Percentiles rank a stretch among this genome's conserved stretches.
These are phyloP conservation scores for Trichoderma erinaceum DNA, from an alignment of 495 filamentous ascomycete genomes.

Conservation along the genomic window DNA sequence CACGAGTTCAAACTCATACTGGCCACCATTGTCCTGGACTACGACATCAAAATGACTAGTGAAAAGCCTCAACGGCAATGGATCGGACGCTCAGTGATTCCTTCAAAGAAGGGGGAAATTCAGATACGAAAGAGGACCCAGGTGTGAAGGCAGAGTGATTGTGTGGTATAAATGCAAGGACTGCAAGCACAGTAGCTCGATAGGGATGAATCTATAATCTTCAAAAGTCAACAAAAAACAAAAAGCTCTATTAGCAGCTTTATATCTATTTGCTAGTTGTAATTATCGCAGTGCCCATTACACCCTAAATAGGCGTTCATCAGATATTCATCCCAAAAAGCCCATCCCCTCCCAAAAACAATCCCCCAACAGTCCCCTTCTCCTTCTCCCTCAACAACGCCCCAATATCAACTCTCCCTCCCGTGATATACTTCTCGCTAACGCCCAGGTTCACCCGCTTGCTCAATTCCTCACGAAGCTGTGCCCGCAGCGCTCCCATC, in stretches of 20 bases:
- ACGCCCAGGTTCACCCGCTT: constrained; percentile 86
- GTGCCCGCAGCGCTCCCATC: constrained; percentile 52
- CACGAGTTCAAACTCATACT: constrained; percentile 37
- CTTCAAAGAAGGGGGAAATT: constrained; percentile 24
- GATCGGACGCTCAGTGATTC: constrained; percentile 30
- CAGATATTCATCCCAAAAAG: background rate
- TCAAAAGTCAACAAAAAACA: too few relatives aligned
- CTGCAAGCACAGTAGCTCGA: too few relatives aligned
- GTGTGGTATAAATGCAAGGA: background rate
- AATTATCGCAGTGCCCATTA: background rate
- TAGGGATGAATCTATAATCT: too few relatives aligned
- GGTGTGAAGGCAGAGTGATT: background rate
- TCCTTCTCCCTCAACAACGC: constrained; percentile 58
- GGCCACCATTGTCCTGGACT: constrained; percentile 35
- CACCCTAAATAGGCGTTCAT: background rate
- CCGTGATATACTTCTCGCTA: constrained; percentile 81
- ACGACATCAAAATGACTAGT: constrained; percentile 32
- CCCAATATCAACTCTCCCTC: constrained; percentile 74
- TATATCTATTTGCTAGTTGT: too few relatives aligned
- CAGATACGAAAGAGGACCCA: constrained; percentile 21
- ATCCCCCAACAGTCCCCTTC: constrained; percentile 28
- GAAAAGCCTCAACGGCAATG: constrained; percentile 26
- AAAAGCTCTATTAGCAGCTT: too few relatives aligned
- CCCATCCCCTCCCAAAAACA: constrained; percentile 15
- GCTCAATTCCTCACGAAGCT: constrained; percentile 60